Evolutionary conservation across 306 rosid species (phyloP).

Genomic region (Astragalus membranaceus): DNA sequence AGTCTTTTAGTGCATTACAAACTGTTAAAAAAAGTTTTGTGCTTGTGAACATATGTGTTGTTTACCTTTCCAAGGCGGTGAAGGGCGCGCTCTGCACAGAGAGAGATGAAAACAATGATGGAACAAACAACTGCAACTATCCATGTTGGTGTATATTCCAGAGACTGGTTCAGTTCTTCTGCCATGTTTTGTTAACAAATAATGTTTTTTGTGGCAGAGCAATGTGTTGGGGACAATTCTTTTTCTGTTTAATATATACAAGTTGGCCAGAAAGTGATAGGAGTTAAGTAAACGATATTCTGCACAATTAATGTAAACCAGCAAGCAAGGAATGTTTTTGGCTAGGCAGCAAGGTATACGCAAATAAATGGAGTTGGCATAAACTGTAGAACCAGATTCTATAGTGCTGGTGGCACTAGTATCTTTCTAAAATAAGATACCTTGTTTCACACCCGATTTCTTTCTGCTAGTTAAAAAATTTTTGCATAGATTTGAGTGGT

Average conservation of each 20-base stretch:
- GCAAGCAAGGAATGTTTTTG: conserved; percentile 39
- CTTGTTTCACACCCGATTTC: background rate
- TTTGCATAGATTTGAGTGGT: background rate
- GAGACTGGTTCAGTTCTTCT: conserved; percentile 43
- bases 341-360: conserved; percentile 22
- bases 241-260: conserved; percentile 10
- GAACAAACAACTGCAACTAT: conserved; percentile 72
- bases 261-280: conserved; percentile 7
- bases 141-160: conserved; percentile 91
- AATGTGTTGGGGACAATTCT: background rate
- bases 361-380: conserved; percentile 20
- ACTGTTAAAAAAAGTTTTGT: background rate
- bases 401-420: conserved; percentile 21
- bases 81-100: conserved; percentile 62
- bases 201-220: background rate
- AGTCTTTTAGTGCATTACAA: background rate
- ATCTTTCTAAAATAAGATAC: conserved; percentile 1
- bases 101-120: conserved; percentile 71
- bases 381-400: conserved; percentile 24
- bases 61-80: conserved; percentile 75
- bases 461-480: background rate
- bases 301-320: background rate
- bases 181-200: conserved; percentile 31
- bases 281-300: conserved; percentile 10
- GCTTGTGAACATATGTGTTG: background rate